Conservation (phyloP, 2,329 filamentous ascomycete species). For the Lachnellula suecica region DNA sequence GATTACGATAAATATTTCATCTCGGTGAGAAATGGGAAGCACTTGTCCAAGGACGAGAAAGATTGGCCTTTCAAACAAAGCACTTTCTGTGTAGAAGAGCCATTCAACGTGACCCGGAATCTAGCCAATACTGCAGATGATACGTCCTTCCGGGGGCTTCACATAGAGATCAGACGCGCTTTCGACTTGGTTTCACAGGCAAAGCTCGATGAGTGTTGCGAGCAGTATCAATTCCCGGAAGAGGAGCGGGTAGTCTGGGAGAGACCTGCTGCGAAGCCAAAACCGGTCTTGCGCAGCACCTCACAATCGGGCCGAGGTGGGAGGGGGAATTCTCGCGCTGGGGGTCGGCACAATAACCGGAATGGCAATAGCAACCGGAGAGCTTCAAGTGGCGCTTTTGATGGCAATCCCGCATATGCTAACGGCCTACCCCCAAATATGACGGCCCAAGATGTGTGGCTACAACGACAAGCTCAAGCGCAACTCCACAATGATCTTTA, state of each 20-base stretch:
- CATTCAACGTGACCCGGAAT: conserved; percentile 87
- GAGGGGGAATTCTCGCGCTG: conserved; percentile 25
- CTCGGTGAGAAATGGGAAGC: conserved; percentile 78
- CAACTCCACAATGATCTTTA: conserved; percentile 37
- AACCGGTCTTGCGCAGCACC: conserved; percentile 53
- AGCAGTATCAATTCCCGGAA: conserved; percentile 84
- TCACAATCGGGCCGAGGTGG: conserved; percentile 50
- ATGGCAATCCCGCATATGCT: conserved; percentile 25
- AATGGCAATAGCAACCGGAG: conserved; percentile 30
- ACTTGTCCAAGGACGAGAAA: conserved; percentile 81
- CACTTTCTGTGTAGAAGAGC: conserved; percentile 94
- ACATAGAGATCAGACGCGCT: conserved; percentile 83
- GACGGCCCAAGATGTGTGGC: conserved; percentile 31
- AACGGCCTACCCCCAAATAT: conserved; percentile 22
- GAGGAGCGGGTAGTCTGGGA: conserved; percentile 62
- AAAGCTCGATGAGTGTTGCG: conserved; percentile 80
- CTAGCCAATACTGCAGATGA: conserved; percentile 96
- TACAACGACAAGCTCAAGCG: conserved; percentile 32
- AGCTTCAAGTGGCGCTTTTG: conserved; percentile 32
- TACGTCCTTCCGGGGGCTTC: conserved; percentile 87
- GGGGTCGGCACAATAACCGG: conserved; percentile 26
- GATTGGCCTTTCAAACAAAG: conserved; percentile 79
- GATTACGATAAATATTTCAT: conserved; percentile 83
- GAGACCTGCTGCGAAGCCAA: conserved; percentile 52
- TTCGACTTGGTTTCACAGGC: conserved; percentile 79